Evolutionary conservation across 2,329 filamentous ascomycete species (phyloP).

Genomic region (Fusarium concolor): DNA sequence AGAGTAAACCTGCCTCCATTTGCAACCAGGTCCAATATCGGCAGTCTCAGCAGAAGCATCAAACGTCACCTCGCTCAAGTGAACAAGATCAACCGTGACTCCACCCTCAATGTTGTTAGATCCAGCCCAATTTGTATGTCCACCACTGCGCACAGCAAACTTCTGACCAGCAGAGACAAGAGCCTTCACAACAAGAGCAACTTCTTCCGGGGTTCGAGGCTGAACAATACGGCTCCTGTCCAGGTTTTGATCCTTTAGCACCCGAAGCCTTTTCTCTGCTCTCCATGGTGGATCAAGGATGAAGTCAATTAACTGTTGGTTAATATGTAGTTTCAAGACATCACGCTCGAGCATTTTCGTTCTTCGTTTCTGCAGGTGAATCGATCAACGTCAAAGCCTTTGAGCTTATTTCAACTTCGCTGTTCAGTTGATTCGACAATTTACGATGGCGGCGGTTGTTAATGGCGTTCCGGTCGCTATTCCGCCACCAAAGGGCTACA

Average conservation of each 20-base stretch:
- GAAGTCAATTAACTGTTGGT: neutral
- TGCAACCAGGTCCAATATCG: constrained; percentile 57
- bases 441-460: constrained; percentile 28
- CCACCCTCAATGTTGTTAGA: constrained; percentile 24
- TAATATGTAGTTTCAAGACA: neutral
- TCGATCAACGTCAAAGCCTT: neutral
- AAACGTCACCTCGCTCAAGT: constrained; percentile 32
- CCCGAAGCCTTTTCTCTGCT: neutral
- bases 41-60: constrained; percentile 49
- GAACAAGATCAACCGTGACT: constrained; percentile 16
- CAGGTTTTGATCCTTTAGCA: neutral
- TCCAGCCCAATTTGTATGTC: constrained; percentile 22
- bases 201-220: constrained; percentile 23
- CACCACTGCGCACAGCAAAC: constrained; percentile 24
- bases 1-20: constrained; percentile 52
- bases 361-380: constrained; percentile 1
- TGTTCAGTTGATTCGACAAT: neutral
- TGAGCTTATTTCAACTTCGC: neutral
- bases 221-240: constrained; percentile 9
- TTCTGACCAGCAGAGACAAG: constrained; percentile 14
- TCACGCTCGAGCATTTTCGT: neutral
- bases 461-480: constrained; percentile 44
- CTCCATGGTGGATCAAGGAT: neutral
- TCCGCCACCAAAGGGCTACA: constrained; percentile 45
- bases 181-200: constrained; percentile 13